Conservation (phyloP, 805 yeast genomes). For the Spathaspora boniae region DNA sequence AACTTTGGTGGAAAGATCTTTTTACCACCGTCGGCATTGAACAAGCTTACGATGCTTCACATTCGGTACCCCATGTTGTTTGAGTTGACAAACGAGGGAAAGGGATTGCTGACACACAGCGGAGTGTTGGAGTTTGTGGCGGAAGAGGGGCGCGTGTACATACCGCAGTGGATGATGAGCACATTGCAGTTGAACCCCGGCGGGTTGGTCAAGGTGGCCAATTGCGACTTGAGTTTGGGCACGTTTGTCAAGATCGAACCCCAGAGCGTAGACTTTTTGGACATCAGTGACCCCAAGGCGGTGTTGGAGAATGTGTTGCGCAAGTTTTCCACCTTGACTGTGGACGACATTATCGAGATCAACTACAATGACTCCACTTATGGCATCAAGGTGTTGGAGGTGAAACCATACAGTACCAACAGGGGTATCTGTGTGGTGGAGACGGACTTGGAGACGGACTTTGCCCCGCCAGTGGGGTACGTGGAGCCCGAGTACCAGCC, state of each 20-base stretch:
- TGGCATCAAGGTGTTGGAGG: slow-evolving; percentile 81
- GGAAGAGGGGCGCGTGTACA: slow-evolving; percentile 91
- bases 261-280: slow-evolving; percentile 88
- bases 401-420: slow-evolving; percentile 65
- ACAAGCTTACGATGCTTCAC: slow-evolving; percentile 83
- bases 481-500: slow-evolving; percentile 78
- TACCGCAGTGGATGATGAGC: slow-evolving; percentile 96
- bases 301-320: slow-evolving; percentile 90
- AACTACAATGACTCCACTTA: slow-evolving; percentile 76
- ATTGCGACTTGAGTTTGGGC: slow-evolving; percentile 82
- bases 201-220: slow-evolving; percentile 68
- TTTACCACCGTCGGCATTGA: slow-evolving; percentile 88
- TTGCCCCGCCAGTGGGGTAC: slow-evolving; percentile 98
- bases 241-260: slow-evolving; percentile 91
- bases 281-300: slow-evolving; percentile 93
- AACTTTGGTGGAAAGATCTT: slow-evolving; percentile 96
- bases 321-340: slow-evolving; percentile 83
- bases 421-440: slow-evolving; percentile 90
- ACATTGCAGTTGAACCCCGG: slow-evolving; percentile 76
- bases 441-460: slow-evolving; percentile 94
- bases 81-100: slow-evolving; percentile 66
- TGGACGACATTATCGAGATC: slow-evolving; percentile 80
- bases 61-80: slow-evolving; percentile 96
- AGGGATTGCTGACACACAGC: slow-evolving; percentile 64
- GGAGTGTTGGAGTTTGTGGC: slow-evolving; percentile 97